These are phyloP conservation scores for Solanum etuberosum DNA, from an alignment of 257 asterid genomes.

Conservation along the genomic window DNA sequence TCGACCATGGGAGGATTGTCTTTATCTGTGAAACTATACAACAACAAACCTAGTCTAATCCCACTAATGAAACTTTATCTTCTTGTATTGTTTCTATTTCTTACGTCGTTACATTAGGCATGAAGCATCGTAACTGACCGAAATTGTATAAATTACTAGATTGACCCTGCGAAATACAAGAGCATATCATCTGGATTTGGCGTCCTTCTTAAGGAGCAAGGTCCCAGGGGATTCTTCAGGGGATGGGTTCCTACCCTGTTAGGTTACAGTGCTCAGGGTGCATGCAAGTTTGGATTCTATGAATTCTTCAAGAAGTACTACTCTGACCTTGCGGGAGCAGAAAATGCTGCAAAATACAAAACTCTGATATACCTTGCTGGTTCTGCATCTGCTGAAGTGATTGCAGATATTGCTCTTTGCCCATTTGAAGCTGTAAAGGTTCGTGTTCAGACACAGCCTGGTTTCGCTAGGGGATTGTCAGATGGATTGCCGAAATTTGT, in stretches of 20 bases:
- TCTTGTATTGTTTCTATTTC: background rate
- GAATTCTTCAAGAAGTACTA: constrained; percentile 58
- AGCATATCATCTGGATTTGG: constrained; percentile 49
- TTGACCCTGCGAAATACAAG: constrained; percentile 51
- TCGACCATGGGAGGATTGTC: background rate
- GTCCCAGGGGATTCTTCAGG: constrained; percentile 43
- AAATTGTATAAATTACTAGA: constrained; percentile 9
- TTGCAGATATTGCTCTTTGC: constrained; percentile 52
- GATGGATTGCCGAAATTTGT: constrained; percentile 58
- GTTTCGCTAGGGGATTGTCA: constrained; percentile 44
- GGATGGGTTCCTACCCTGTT: constrained; percentile 59
- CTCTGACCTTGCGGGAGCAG: constrained; percentile 51
- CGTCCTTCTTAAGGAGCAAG: constrained; percentile 43
- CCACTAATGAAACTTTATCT: background rate
- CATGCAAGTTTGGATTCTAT: constrained; percentile 58
- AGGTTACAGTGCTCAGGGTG: constrained; percentile 68
- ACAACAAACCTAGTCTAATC: background rate
- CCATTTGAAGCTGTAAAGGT: constrained; percentile 61
- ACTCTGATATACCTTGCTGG: constrained; percentile 57
- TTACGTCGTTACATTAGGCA: background rate
- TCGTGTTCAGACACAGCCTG: constrained; percentile 62
- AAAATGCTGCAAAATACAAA: constrained; percentile 43
- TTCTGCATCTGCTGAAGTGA: constrained; percentile 57
- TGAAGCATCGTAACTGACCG: background rate
- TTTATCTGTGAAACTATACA: background rate